A percentile compares a stretch with the other conserved stretches of the same genome.
phyloP scores from a whole-genome alignment of 2,329 filamentous ascomycete genomes.

The Fusarium verticillioides region DNA sequence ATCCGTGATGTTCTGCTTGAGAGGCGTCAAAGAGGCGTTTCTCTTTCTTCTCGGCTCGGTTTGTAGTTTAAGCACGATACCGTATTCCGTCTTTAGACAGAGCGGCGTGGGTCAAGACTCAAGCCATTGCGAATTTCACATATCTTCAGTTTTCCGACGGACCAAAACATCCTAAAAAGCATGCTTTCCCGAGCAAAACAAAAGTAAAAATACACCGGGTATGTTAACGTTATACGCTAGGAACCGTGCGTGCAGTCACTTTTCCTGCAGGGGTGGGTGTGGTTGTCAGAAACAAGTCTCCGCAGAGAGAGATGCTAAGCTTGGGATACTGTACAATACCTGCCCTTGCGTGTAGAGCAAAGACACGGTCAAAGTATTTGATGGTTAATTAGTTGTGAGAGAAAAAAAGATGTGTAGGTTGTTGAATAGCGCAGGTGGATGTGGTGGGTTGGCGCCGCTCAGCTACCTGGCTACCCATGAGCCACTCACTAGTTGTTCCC shows the following conservation, averaged over 20 bases:
- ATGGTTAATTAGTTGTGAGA: neutral
- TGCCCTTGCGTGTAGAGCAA: neutral
- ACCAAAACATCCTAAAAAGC: constrained; percentile 8
- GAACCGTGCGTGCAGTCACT: neutral
- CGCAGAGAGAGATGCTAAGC: neutral
- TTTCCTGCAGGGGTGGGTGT: constrained; percentile 31
- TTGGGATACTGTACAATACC: neutral
- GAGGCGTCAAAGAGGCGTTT: constrained; percentile 34
- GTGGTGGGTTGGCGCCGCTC: constrained; percentile 36
- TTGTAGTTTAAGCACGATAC: neutral
- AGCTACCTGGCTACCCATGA: constrained; percentile 42
- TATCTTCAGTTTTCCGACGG: constrained; percentile 11
- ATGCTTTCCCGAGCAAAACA: constrained; percentile 16
- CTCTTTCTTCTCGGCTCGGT: neutral
- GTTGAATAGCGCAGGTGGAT: constrained; percentile 32
- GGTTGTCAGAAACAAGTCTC: constrained; percentile 10
- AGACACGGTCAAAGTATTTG: constrained; percentile 25
- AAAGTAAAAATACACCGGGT: constrained; percentile 8
- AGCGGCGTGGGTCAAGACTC: constrained; percentile 29
- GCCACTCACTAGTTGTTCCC: constrained; percentile 43
- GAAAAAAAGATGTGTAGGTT: constrained; percentile 1
- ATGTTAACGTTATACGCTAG: constrained; percentile 23
- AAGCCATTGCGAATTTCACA: constrained; percentile 25
- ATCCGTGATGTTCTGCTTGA: constrained; percentile 28
- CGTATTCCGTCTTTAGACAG: neutral